Conservation (phyloP, 192 early-diverging fungal species). For the Umbelopsis isabellina region DNA sequence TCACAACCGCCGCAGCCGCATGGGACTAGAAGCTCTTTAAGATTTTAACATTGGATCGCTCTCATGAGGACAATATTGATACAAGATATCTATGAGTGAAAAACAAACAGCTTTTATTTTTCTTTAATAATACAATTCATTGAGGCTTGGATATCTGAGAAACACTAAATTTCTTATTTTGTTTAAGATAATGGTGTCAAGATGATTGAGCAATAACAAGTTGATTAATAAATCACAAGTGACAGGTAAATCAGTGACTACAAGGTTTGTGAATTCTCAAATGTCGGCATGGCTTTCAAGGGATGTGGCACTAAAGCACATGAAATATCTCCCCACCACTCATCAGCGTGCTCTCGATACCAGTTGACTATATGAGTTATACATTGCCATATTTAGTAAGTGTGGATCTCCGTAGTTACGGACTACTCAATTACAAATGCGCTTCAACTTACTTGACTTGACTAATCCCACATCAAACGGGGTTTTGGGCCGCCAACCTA, state of each 20-base stretch:
- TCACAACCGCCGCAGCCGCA: conserved; percentile 13
- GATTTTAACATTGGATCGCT: background rate
- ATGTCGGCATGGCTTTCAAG: conserved; percentile 37
- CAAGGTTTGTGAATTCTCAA: conserved; percentile 23
- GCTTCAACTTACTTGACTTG: conserved; percentile 61
- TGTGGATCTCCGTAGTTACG: background rate
- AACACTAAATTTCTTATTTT: no score
- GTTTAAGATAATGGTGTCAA: no score
- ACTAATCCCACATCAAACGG: conserved; percentile 64
- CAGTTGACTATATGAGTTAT: conserved; percentile 50
- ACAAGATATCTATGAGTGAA: no score
- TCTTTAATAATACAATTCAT: no score
- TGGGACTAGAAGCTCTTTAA: background rate
- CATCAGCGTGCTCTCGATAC: conserved; percentile 51
- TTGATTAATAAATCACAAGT: background rate
- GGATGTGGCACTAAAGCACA: conserved; percentile 61
- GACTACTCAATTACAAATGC: background rate
- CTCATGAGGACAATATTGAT: no score
- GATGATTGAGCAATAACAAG: no score
- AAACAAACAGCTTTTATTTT: no score
- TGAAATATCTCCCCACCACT: conserved; percentile 68
- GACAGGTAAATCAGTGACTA: background rate
- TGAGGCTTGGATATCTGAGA: no score
- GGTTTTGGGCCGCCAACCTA: conserved; percentile 71
- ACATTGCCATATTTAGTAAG: background rate